Percentiles rank a stretch among this genome's conserved stretches.
Conservation (phyloP, 345 rosid genomes). For the Citrus mangshanensis region DNA sequence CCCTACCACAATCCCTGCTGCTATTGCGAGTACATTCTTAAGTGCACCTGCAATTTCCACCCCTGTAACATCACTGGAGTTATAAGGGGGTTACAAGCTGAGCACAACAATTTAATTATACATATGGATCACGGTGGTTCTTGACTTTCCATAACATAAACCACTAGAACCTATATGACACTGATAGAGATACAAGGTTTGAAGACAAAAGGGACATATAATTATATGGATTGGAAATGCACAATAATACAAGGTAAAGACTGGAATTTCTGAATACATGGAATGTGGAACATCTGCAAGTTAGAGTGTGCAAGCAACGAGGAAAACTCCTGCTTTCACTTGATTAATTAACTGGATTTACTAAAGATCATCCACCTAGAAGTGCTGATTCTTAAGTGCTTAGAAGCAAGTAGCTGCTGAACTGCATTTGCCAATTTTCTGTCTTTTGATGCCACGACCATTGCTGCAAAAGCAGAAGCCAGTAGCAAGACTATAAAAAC, state of each 20-base stretch:
- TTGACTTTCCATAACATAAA: neutral
- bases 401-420: slow-evolving; percentile 85
- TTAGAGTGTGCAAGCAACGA: neutral
- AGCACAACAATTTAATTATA: slow-evolving; percentile 24
- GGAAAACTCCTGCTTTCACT: neutral
- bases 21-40: slow-evolving; percentile 91
- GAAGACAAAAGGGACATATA: neutral
- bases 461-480: slow-evolving; percentile 49
- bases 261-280: neutral
- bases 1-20: slow-evolving; percentile 95
- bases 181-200: neutral
- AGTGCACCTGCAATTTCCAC: slow-evolving; percentile 96
- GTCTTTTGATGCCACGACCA: slow-evolving; percentile 95
- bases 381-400: slow-evolving; percentile 79
- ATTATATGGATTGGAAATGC: neutral
- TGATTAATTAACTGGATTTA: neutral
- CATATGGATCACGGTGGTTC: neutral
- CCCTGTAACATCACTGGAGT: slow-evolving; percentile 95
- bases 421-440: slow-evolving; percentile 67
- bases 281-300: neutral
- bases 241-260: neutral
- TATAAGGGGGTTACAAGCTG: slow-evolving; percentile 74
- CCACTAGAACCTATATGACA: slow-evolving; percentile 1
- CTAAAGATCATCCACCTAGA: slow-evolving; percentile 56
- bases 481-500: neutral